Evolutionary conservation across 1,284 basidiomycete genomes (phyloP).

Genomic region (Naganishia sp.): DNA sequence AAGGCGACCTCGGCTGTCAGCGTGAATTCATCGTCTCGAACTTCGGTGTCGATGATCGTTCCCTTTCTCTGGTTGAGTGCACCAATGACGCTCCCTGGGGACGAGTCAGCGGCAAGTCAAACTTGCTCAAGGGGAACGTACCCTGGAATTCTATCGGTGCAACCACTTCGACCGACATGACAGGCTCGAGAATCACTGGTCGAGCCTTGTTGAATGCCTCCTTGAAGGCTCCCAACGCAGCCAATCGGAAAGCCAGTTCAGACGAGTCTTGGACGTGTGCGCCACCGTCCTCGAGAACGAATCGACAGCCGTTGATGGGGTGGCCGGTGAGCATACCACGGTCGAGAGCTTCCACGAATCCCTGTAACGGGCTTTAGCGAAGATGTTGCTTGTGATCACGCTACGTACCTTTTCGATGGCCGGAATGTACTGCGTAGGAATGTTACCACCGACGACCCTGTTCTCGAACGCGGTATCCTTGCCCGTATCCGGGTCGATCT

Average conservation of each 20-base stretch:
- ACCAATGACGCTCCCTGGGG: constrained; percentile 78
- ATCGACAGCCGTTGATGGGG: constrained; percentile 78
- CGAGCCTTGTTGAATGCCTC: constrained; percentile 79
- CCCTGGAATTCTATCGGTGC: constrained; percentile 98
- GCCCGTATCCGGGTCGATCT: constrained; percentile 71
- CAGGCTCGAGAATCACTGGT: constrained; percentile 88
- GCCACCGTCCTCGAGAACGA: constrained; percentile 89
- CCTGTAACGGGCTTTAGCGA: constrained; percentile 58
- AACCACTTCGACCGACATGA: constrained; percentile 98
- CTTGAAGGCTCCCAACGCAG: constrained; percentile 87
- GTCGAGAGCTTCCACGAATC: constrained; percentile 91
- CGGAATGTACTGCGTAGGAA: constrained; percentile 89
- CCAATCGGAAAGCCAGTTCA: constrained; percentile 91
- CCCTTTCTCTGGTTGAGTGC: constrained; percentile 91
- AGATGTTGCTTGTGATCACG: neutral
- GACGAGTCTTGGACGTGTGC: constrained; percentile 96
- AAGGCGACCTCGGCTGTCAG: constrained; percentile 86
- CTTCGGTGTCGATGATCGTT: constrained; percentile 93
- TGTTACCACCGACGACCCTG: constrained; percentile 85
- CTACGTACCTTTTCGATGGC: constrained; percentile 83
- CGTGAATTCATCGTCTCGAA: constrained; percentile 96
- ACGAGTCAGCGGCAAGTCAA: neutral
- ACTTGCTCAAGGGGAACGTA: constrained; percentile 44
- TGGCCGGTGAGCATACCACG: constrained; percentile 91
- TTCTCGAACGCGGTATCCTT: constrained; percentile 88